A percentile compares a stretch with the other conserved stretches of the same genome.
Evolutionary conservation across 495 filamentous ascomycete genomes (phyloP).

Genomic region (Penicillium paxilli): DNA sequence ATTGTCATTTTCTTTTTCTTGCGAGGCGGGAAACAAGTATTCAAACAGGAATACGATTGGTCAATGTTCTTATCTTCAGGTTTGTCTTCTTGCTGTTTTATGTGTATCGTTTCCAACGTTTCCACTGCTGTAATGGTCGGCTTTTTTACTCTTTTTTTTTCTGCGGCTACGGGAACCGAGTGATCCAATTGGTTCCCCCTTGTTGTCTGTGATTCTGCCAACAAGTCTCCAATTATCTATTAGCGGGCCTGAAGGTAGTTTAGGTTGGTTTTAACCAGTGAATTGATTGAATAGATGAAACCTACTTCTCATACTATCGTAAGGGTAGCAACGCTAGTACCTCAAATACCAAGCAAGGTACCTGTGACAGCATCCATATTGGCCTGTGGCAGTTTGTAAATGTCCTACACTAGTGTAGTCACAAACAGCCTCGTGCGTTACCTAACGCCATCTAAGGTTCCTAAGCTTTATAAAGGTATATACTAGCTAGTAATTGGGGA

Average conservation of each 20-base stretch:
- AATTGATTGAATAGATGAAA: constrained; percentile 26
- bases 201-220: background rate
- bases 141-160: constrained; percentile 8
- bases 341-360: background rate
- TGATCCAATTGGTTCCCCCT: background rate
- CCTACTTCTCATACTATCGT: background rate
- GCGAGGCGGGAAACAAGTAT: constrained; percentile 29
- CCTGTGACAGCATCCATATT: background rate
- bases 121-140: constrained; percentile 32
- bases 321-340: background rate
- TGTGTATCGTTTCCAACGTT: constrained; percentile 14
- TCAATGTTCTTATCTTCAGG: constrained; percentile 15
- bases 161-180: background rate
- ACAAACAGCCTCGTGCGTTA: too few species aligned
- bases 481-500: too few species aligned
- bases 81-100: constrained; percentile 16
- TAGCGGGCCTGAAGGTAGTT: background rate
- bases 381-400: background rate
- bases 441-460: too few species aligned
- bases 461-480: too few species aligned
- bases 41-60: constrained; percentile 29
- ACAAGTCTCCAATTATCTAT: background rate
- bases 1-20: background rate
- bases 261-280: constrained; percentile 4
- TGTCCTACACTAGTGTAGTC: too few species aligned